Evolutionary conservation across 306 rosid genomes (phyloP), one percentile per base, ranked within the genome.

Genomic region (Abrus pulchellus): DNA sequence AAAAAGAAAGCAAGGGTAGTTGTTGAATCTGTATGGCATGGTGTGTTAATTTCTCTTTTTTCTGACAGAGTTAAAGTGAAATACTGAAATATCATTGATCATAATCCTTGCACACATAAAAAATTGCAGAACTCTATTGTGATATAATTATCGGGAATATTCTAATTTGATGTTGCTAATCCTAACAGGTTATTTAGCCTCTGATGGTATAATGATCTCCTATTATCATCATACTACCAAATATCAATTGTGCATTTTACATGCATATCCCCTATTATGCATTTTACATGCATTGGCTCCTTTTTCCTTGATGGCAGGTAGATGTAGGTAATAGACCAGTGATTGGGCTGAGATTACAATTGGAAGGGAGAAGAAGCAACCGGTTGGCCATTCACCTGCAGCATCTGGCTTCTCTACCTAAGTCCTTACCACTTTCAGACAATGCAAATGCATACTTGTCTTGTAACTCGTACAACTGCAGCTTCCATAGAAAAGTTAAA

Each of bases 241-340:
- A 65, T 53, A 12, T 44, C 44, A 65, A 77, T 20, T 53, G 36
- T 13, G 7, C 53, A 53, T 53, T 40, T 54, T 41, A 9, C 47
- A 27, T 66, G 3, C 44, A 65, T 53, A 52, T 20, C 20, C 0
- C 20, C 55, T 57, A 43, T 43, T 6, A 40, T 13, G 7, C 53
- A 53, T 53, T 40, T 54, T 41, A 9, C 47, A 27, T 66, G 3
- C 44, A 65, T 80, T 54, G 45, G 57, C 55, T 82, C 44, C 28
- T 59, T 36, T 59, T 64, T 6, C 47, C 13, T 63, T 74, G 32
- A 65, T 84, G 83, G 45, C 86, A 93, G 97, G 94, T 94, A 77
- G 97, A 92, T 80, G 98, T 92, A 43, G 98, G 98, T n/a, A 90
- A 87, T 76, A 88, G 92, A 77, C 98, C 98, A n/a, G 97, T 94